These are phyloP conservation scores for Phanerochaete carnosa DNA, from an alignment of 768 basidiomycete species.

Conservation along the genomic window DNA sequence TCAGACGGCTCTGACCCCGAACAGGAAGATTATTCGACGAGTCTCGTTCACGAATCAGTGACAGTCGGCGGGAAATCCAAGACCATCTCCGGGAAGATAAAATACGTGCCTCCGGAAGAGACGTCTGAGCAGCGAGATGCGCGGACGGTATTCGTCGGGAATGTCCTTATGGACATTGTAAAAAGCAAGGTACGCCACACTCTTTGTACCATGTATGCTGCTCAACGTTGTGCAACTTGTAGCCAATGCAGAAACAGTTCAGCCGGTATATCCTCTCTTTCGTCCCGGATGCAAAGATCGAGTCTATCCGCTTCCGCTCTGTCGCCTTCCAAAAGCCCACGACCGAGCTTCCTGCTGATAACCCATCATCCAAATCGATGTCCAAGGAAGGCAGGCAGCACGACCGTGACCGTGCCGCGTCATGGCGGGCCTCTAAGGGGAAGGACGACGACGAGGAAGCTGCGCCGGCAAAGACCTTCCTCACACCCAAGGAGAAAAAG, in stretches of 20 bases:
- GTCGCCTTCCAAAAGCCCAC: slow-evolving; percentile 87
- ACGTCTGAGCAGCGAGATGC: slow-evolving; percentile 68
- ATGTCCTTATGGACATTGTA: slow-evolving; percentile 73
- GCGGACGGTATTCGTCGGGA: slow-evolving; percentile 91
- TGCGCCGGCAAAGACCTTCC: slow-evolving; percentile 56
- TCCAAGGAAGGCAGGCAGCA: slow-evolving; percentile 40
- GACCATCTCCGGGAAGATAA: slow-evolving; percentile 29
- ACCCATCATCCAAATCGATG: slow-evolving; percentile 24
- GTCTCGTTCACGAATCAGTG: slow-evolving; percentile 66
- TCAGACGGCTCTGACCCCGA: slow-evolving; percentile 21
- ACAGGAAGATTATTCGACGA: slow-evolving; percentile 31
- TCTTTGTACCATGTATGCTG: background rate
- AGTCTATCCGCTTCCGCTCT: slow-evolving; percentile 91
- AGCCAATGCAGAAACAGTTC: slow-evolving; percentile 77
- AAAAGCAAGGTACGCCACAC: slow-evolving; percentile 64
- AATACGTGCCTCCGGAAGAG: slow-evolving; percentile 65
- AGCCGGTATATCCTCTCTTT: slow-evolving; percentile 71
- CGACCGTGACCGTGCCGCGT: slow-evolving; percentile 54
- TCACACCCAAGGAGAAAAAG: slow-evolving; percentile 86
- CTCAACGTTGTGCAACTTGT: background rate
- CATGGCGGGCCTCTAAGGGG: slow-evolving; percentile 44
- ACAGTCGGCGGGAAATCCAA: slow-evolving; percentile 28
- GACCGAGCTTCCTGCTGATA: slow-evolving; percentile 47
- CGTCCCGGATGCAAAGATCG: slow-evolving; percentile 76
- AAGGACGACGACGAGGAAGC: slow-evolving; percentile 39